Conservation (phyloP, 148 eudicot genomes). For the Mesembryanthemum crystallinum region DNA sequence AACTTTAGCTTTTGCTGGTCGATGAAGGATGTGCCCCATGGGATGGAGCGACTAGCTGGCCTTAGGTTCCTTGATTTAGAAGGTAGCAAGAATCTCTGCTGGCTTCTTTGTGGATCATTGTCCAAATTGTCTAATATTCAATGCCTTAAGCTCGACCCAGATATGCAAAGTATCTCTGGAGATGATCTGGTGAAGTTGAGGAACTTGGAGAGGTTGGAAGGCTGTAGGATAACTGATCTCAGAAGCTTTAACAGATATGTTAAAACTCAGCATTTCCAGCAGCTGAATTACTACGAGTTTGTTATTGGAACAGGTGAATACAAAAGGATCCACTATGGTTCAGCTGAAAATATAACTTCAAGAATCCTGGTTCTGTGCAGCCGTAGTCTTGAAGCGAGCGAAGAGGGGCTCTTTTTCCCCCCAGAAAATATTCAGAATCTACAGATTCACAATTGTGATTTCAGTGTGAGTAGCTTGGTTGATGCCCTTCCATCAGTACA, state of each 20-base stretch:
- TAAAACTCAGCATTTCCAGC: slow-evolving; percentile 21
- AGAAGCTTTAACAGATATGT: slow-evolving; percentile 25
- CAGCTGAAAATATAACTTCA: background rate
- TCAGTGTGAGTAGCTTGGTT: slow-evolving; percentile 20
- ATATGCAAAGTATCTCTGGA: slow-evolving; percentile 24
- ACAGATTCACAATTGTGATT: slow-evolving; percentile 28
- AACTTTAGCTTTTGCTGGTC: slow-evolving; percentile 26
- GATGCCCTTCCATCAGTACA: slow-evolving; percentile 18
- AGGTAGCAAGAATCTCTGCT: slow-evolving; percentile 22
- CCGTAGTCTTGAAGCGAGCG: slow-evolving; percentile 3
- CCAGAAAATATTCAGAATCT: slow-evolving; percentile 17
- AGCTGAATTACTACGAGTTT: slow-evolving; percentile 23
- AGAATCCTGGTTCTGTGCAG: slow-evolving; percentile 21
- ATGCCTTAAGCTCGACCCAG: slow-evolving; percentile 29
- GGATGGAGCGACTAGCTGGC: slow-evolving; percentile 16
- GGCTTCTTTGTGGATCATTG: slow-evolving; percentile 6
- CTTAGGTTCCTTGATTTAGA: slow-evolving; percentile 25
- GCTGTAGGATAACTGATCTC: slow-evolving; percentile 26
- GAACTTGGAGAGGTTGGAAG: slow-evolving; percentile 25
- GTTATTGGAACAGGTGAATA: slow-evolving; percentile 23
- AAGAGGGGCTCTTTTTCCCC: slow-evolving; percentile 6
- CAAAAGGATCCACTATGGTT: slow-evolving; percentile 15
- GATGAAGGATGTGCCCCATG: slow-evolving; percentile 24
- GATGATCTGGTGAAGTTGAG: slow-evolving; percentile 11
- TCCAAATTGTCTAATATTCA: slow-evolving; percentile 19